phyloP scores from a whole-genome alignment of 2,329 filamentous ascomycete genomes.

The Calonectria henricotiae region DNA sequence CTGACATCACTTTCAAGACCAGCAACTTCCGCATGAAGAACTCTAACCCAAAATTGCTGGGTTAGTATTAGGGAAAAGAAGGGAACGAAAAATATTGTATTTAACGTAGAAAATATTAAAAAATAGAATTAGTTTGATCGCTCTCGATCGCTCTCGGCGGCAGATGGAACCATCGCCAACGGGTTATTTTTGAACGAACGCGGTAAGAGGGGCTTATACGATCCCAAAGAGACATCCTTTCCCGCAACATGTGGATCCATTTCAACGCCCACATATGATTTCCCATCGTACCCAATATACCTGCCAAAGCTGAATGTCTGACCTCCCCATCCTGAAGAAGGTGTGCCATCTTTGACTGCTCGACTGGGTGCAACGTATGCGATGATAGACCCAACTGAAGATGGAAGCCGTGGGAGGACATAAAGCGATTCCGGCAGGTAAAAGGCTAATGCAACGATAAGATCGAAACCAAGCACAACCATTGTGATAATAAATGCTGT shows the following conservation, averaged over 20 bases:
- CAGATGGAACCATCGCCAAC: background rate
- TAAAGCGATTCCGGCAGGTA: slow-evolving; percentile 8
- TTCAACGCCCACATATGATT: slow-evolving; percentile 25
- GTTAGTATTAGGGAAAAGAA: too few relatives aligned
- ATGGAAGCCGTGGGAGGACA: slow-evolving; percentile 21
- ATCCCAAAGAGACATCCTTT: background rate
- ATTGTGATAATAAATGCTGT: slow-evolving; percentile 14
- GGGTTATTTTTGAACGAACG: background rate
- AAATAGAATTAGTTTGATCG: background rate
- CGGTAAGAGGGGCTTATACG: background rate
- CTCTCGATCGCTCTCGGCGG: background rate
- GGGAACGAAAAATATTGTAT: background rate
- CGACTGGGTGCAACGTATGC: slow-evolving; percentile 30
- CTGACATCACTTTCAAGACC: too few relatives aligned
- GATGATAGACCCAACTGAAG: slow-evolving; percentile 4
- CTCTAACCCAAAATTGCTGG: too few relatives aligned
- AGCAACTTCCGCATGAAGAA: too few relatives aligned
- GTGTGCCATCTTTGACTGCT: background rate
- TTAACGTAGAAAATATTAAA: background rate
- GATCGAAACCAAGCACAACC: slow-evolving; percentile 2
- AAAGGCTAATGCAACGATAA: slow-evolving; percentile 2
- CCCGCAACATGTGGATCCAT: slow-evolving; percentile 7
- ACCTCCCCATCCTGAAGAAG: background rate
- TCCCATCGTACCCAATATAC: slow-evolving; percentile 18
- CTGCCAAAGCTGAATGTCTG: slow-evolving; percentile 30